Percentiles rank a stretch among this genome's conserved stretches.
Conservation (phyloP, 2,329 filamentous ascomycete species). For the Aspergillus intermedius region DNA sequence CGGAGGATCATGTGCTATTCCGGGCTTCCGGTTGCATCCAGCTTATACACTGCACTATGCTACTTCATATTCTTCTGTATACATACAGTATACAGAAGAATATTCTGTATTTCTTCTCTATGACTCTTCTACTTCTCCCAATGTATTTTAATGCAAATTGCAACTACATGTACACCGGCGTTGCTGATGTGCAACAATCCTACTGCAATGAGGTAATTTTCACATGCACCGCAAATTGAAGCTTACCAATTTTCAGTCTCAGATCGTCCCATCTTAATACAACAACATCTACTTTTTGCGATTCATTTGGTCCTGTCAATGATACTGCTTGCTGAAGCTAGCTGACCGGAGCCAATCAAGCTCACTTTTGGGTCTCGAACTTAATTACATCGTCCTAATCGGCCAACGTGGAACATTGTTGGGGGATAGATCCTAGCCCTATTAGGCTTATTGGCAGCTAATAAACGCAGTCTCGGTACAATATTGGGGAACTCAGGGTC, state of each 20-base stretch:
- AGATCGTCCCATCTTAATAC: neutral
- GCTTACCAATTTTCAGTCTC: neutral
- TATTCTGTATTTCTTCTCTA: too few relatives aligned
- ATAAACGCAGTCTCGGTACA: neutral
- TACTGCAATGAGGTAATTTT: neutral
- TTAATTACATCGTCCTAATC: neutral
- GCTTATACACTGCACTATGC: neutral
- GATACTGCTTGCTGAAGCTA: neutral
- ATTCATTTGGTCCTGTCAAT: neutral
- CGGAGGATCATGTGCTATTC: conserved; percentile 10
- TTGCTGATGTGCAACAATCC: neutral
- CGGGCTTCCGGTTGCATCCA: conserved; percentile 4
- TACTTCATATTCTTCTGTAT: too few relatives aligned
- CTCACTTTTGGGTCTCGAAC: neutral
- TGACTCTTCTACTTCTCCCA: too few relatives aligned
- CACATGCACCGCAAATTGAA: neutral
- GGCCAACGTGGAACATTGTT: neutral
- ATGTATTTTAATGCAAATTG: neutral
- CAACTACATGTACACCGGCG: neutral
- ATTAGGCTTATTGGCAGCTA: neutral
- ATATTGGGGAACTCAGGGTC: neutral
- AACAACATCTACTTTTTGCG: neutral
- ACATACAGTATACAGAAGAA: too few relatives aligned
- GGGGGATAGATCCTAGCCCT: neutral
- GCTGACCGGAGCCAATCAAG: neutral